Base-by-base conservation (phyloP, 2,329 filamentous ascomycete species). In the Colletotrichum ledebouriae region DNA sequence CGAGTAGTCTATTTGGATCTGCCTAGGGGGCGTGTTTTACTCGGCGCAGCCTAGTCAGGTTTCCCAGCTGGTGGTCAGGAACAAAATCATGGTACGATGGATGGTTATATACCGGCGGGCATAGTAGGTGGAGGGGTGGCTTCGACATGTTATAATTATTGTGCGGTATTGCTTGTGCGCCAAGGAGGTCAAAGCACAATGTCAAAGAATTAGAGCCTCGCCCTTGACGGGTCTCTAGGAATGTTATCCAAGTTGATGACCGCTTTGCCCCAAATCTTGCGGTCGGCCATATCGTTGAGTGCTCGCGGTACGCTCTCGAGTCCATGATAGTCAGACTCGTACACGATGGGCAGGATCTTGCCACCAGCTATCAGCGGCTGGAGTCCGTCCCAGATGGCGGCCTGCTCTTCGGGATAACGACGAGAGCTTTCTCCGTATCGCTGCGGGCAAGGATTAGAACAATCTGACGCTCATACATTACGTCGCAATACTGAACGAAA, bases 351-450 rank as follows among this genome's bases (percentile, higher is more conserved):
- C 72, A 80, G 83, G 66, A 90, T 80, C 50, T 76, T 76, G 1
- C 83, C 84, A 5, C 72, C 76, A 11, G 82, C 77, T 9, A 88
- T 78, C 72, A 89, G 75, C 2, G 77, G 75, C 69, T 82, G 79
- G 47, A 89, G 80, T 1, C 82, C 85, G 47, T 80, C 71, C 86
- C 86, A 89, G 1, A 86, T 82, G 57, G 78, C 76, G 25, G 80
- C 75, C 37, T 82, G 83, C 62, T 85, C 80, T 33, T 79, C 74
- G 0, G 86, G 84, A 70, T 83, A 77, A 44, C 81, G 78, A 47
- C 87, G 77, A 17, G 84, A 81, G 41, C 83, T 86, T 75, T 89
- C 87, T 2, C 87, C 87, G 72, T 85, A 89, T 52, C 87, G 79
- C 83, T 84, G n/a, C 9, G n/a, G 6, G 66, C n/a, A 11, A 50